phyloP scores from a whole-genome alignment of 2,329 filamentous ascomycete species.

The Fusarium nygamai region DNA sequence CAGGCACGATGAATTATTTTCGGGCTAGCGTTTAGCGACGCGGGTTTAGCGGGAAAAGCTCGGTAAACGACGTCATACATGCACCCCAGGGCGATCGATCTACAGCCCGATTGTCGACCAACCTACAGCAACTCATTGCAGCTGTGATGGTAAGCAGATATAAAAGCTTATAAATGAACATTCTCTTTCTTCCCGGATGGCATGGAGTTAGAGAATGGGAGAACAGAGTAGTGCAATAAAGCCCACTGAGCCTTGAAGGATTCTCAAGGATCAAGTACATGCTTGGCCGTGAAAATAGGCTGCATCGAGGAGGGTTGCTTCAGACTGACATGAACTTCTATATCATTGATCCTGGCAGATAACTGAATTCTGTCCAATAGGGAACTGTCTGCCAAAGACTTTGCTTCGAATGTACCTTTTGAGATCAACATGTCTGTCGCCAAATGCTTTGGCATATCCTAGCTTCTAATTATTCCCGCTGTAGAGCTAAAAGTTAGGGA shows the following conservation, averaged over 20 bases:
- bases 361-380: not conserved
- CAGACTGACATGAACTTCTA: not conserved
- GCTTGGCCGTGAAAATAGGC: not conserved
- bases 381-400: rapidly evolving
- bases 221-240: rapidly evolving
- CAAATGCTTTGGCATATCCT: too few species aligned
- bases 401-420: not conserved
- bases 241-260: rapidly evolving
- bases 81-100: conserved; percentile 7
- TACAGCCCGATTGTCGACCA: not conserved
- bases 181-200: not conserved
- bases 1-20: conserved; percentile 23
- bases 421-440: rapidly evolving
- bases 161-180: not conserved
- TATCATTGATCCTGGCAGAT: not conserved
- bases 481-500: not conserved
- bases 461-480: too few species aligned
- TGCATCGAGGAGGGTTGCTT: not conserved
- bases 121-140: not conserved
- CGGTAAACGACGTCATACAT: conserved; percentile 32
- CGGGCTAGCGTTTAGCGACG: conserved; percentile 7
- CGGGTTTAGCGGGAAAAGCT: conserved; percentile 10
- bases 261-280: not conserved
- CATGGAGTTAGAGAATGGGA: not conserved
- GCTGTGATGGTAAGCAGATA: not conserved